phyloP scores from a whole-genome alignment of 805 yeast species.

The Cephaloascus albidus region DNA sequence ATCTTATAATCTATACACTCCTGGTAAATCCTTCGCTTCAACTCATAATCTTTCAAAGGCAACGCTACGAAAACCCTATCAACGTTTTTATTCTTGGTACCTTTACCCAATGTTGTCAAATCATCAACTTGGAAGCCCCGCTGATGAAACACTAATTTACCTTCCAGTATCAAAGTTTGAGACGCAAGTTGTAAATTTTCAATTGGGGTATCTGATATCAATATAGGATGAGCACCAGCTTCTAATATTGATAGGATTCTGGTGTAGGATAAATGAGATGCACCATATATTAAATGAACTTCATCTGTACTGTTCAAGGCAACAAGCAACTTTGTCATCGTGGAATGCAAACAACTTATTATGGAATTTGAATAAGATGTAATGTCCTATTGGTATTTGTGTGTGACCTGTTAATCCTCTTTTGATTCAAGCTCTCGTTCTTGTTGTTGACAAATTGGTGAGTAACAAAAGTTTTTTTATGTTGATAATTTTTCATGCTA shows the following conservation, averaged over 20 bases:
- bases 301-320: constrained; percentile 40
- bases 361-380: no score
- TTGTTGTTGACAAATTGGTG: no score
- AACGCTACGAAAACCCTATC: constrained; percentile 69
- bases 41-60: constrained; percentile 13
- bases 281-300: constrained; percentile 49
- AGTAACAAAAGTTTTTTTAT: no score
- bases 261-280: constrained; percentile 30
- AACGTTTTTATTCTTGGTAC: constrained; percentile 51
- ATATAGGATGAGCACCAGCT: constrained; percentile 47
- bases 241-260: constrained; percentile 40
- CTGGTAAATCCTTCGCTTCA: constrained; percentile 32
- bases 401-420: no score
- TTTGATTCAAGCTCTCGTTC: no score
- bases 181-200: constrained; percentile 14
- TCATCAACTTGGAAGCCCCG: constrained; percentile 30
- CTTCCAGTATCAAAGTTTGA: constrained; percentile 12
- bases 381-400: no score
- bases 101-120: constrained; percentile 50
- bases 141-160: constrained; percentile 16
- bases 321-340: constrained; percentile 21
- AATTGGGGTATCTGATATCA: constrained; percentile 24
- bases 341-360: background rate
- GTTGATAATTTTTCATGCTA: background rate
- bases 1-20: constrained; percentile 57